phyloP scores from a whole-genome alignment of 305 asterid genomes.

The Fraxinus albicans region DNA sequence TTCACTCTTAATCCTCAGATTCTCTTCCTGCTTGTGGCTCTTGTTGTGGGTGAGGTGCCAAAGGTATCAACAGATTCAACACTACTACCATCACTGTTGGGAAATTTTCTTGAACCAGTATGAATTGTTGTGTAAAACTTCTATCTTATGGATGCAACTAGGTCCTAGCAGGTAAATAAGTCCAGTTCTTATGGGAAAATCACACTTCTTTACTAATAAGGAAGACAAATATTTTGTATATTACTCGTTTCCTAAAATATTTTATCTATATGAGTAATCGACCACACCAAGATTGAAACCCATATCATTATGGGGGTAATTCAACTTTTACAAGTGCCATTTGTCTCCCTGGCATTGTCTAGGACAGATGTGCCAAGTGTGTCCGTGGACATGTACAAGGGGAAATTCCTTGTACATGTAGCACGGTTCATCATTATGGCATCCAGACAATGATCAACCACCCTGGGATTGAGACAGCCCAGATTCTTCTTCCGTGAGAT shows the following conservation, averaged over 20 bases:
- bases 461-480: not conserved
- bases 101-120: not conserved
- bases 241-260: not conserved
- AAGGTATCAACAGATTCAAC: no score
- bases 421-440: not conserved
- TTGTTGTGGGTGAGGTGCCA: conserved; percentile 57
- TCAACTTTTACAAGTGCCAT: no score
- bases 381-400: no score
- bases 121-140: not conserved
- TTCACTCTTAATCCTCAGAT: conserved; percentile 37
- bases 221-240: not conserved
- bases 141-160: not conserved
- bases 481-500: no score
- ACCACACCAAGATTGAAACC: not conserved
- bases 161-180: not conserved
- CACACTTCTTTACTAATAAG: not conserved
- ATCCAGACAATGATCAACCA: not conserved
- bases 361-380: no score
- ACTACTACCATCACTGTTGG: not conserved
- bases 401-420: no score
- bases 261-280: not conserved
- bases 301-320: no score
- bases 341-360: no score
- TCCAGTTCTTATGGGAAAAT: not conserved
- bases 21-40: conserved; percentile 98